Evolutionary conservation across 2,329 filamentous ascomycete genomes (phyloP).

Genomic region (Drechmeria coniospora): DNA sequence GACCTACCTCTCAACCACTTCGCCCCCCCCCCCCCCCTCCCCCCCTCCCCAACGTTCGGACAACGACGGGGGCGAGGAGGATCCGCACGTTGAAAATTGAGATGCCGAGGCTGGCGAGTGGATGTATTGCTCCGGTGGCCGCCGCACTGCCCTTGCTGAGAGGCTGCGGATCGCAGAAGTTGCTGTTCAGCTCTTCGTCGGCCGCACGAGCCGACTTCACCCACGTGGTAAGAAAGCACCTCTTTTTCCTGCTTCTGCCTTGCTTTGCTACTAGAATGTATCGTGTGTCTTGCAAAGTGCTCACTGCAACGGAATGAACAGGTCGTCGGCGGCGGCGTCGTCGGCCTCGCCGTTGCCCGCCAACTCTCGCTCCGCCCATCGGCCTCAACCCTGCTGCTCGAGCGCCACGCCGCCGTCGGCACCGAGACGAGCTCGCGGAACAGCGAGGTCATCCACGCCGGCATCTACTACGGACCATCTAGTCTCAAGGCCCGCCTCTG

Average conservation of each 20-base stretch:
- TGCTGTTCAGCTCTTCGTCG: conserved; percentile 20
- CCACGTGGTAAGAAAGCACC: no score
- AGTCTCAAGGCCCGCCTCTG: conserved; percentile 77
- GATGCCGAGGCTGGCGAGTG: no score
- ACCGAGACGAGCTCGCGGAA: conserved; percentile 84
- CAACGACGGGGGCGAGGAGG: no score
- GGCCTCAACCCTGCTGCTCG: conserved; percentile 60
- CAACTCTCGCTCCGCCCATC: conserved; percentile 49
- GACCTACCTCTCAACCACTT: no score
- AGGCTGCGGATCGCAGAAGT: conserved; percentile 4
- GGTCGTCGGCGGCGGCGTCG: conserved; percentile 46
- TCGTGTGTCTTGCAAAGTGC: background rate
- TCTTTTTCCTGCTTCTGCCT: background rate
- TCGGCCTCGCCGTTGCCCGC: conserved; percentile 68
- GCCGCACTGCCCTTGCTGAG: background rate
- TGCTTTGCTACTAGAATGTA: background rate
- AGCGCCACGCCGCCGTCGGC: conserved; percentile 60
- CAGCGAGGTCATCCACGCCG: conserved; percentile 92
- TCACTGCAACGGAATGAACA: conserved; percentile 9
- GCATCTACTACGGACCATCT: conserved; percentile 68
- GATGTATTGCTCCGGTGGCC: no score
- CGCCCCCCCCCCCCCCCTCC: no score
- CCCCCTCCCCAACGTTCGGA: no score
- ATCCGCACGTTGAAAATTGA: no score
- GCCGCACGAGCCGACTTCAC: conserved; percentile 25